Conservation (phyloP, 2,329 filamentous ascomycete species). For the Colletotrichum sp. region DNA sequence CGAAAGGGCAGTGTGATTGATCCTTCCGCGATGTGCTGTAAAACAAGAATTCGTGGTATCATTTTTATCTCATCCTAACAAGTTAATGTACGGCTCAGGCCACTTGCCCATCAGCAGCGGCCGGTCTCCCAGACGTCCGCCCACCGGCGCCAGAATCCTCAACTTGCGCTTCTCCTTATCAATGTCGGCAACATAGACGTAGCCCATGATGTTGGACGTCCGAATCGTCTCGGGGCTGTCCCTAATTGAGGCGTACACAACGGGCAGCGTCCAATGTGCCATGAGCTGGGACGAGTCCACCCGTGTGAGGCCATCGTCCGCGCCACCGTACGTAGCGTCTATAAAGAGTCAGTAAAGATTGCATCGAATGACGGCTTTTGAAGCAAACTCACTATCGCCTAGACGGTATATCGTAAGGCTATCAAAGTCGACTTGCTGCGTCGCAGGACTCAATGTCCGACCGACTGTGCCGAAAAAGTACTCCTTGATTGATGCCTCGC, state of each 20-base stretch:
- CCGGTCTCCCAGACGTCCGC: constrained; percentile 77
- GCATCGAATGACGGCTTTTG: not conserved
- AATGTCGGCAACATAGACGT: constrained; percentile 90
- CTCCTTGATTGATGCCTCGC: constrained; percentile 81
- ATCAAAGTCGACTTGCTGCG: constrained; percentile 81
- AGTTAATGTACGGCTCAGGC: constrained; percentile 83
- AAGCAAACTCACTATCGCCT: constrained; percentile 56
- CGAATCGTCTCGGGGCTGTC: constrained; percentile 76
- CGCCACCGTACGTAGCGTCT: constrained; percentile 35
- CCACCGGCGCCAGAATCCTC: constrained; percentile 82
- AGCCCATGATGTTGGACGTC: constrained; percentile 86
- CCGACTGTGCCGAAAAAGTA: constrained; percentile 92
- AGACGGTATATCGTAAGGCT: constrained; percentile 76
- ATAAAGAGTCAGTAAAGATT: not conserved
- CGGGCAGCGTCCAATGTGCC: constrained; percentile 82
- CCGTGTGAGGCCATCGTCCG: constrained; percentile 59
- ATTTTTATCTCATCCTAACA: constrained; percentile 59
- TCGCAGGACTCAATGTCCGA: constrained; percentile 83
- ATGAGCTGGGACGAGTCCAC: constrained; percentile 71
- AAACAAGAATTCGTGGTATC: not conserved
- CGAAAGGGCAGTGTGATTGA: not conserved
- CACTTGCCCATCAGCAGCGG: constrained; percentile 86
- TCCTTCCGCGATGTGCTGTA: not conserved
- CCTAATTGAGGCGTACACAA: constrained; percentile 77
- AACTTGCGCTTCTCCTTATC: constrained; percentile 84